phyloP scores from a whole-genome alignment of 768 basidiomycete genomes.

The Leccinum sublutescens region DNA sequence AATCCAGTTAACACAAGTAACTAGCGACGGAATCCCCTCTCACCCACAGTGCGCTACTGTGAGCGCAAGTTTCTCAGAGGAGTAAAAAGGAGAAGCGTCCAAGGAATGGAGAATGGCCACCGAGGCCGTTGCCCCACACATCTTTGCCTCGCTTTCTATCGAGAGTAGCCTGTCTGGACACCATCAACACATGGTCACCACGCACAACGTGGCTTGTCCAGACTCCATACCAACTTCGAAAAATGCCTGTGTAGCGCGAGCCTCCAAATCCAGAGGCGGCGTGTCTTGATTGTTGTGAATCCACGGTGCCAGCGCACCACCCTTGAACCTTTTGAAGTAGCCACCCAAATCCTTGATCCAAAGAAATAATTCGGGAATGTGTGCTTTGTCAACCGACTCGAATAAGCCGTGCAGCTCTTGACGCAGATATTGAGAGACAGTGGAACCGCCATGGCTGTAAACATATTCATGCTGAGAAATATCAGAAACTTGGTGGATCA shows the following conservation, averaged over 20 bases:
- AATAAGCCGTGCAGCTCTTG: conserved; percentile 85
- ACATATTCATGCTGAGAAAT: neutral
- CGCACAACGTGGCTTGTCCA: conserved; percentile 1
- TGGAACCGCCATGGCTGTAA: conserved; percentile 88
- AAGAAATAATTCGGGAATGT: conserved; percentile 70
- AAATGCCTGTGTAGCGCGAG: conserved; percentile 83
- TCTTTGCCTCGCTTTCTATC: conserved; percentile 62
- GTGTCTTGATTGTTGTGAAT: conserved; percentile 31
- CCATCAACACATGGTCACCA: conserved; percentile 6
- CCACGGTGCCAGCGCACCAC: conserved; percentile 78
- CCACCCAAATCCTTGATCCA: conserved; percentile 83
- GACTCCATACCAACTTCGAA: conserved; percentile 63
- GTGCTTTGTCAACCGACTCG: conserved; percentile 68
- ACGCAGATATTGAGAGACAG: conserved; percentile 80
- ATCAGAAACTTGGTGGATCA: neutral
- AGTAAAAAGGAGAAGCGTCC: conserved; percentile 83
- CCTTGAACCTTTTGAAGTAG: conserved; percentile 87
- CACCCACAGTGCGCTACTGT: conserved; percentile 95
- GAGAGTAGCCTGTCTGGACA: conserved; percentile 69
- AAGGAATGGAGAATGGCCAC: conserved; percentile 89
- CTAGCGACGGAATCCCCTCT: conserved; percentile 20
- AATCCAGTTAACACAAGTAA: conserved; percentile 10
- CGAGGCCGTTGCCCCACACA: conserved; percentile 89
- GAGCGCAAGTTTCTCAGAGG: conserved; percentile 68
- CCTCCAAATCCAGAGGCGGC: conserved; percentile 67